These are phyloP conservation scores for Cutaneotrichosporon dermatis DNA, from an alignment of 1,284 basidiomycete species.

Conservation along the genomic window DNA sequence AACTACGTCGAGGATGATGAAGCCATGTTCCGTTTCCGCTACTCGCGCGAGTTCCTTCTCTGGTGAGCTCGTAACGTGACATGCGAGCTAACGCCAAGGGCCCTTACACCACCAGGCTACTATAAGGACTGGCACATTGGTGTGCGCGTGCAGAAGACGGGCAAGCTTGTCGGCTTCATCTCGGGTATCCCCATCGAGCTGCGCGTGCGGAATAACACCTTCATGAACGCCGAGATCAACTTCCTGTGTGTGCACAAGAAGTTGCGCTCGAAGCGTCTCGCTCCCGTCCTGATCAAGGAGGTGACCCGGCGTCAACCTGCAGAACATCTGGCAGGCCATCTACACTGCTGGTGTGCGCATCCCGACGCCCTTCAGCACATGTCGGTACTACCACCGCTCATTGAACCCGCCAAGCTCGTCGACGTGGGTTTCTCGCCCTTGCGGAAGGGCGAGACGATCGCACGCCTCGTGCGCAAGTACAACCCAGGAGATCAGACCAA, in stretches of 20 bases:
- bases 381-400: constrained; percentile 88
- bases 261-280: constrained; percentile 87
- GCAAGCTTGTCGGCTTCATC: constrained; percentile 97
- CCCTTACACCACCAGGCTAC: constrained; percentile 89
- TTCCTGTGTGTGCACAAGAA: constrained; percentile 99
- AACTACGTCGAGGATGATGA: constrained; percentile 98
- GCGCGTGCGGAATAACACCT: constrained; percentile 69
- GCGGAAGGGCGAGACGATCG: constrained; percentile 75
- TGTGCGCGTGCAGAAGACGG: constrained; percentile 80
- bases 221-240: constrained; percentile 86
- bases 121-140: constrained; percentile 92
- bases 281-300: constrained; percentile 97
- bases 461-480: constrained; percentile 73
- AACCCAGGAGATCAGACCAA: constrained; percentile 56
- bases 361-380: constrained; percentile 82
- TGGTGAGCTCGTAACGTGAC: constrained; percentile 58
- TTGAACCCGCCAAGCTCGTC: constrained; percentile 90
- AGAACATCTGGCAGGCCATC: constrained; percentile 92
- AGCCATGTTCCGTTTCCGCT: constrained; percentile 92
- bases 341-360: constrained; percentile 90
- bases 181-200: constrained; percentile 85
- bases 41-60: constrained; percentile 87
- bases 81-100: constrained; percentile 57
- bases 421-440: constrained; percentile 85
- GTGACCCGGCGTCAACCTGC: constrained; percentile 89